Percentiles rank a stretch among this genome's conserved stretches.
Evolutionary conservation across 371 early-diverging fungal genomes (phyloP).

Genomic region (Syncephalis fuscata): DNA sequence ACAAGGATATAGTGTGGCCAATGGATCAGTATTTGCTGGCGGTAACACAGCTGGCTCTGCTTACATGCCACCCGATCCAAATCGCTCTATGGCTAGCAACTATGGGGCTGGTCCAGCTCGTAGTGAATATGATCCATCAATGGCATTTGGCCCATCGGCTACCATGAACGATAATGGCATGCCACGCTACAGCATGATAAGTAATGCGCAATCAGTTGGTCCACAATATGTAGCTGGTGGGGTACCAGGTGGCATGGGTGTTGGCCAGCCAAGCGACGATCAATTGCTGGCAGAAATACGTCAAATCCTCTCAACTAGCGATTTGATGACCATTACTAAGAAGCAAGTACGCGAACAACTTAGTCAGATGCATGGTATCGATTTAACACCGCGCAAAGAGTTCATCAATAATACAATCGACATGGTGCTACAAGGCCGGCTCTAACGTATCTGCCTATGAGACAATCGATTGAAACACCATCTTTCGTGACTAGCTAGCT

Average conservation of each 20-base stretch:
- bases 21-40: background rate
- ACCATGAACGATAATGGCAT: background rate
- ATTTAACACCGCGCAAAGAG: conserved; percentile 57
- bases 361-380: conserved; percentile 50
- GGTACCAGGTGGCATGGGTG: conserved; percentile 1
- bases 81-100: too few species aligned
- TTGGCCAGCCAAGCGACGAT: conserved; percentile 46
- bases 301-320: conserved; percentile 59
- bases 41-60: background rate
- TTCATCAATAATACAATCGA: conserved; percentile 78
- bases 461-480: too few species aligned
- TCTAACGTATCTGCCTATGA: too few species aligned
- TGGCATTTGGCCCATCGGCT: background rate
- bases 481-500: too few species aligned
- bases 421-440: conserved; percentile 4
- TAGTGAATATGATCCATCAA: background rate
- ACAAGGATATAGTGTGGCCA: background rate
- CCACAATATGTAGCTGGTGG: background rate
- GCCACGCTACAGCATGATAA: too few species aligned
- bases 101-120: too few species aligned
- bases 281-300: conserved; percentile 64
- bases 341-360: conserved; percentile 77
- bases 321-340: conserved; percentile 66
- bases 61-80: background rate
- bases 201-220: too few species aligned